These are phyloP conservation scores for Neofusicoccum sp. DNA, from an alignment of 2,329 filamentous ascomycete species.

Conservation along the genomic window DNA sequence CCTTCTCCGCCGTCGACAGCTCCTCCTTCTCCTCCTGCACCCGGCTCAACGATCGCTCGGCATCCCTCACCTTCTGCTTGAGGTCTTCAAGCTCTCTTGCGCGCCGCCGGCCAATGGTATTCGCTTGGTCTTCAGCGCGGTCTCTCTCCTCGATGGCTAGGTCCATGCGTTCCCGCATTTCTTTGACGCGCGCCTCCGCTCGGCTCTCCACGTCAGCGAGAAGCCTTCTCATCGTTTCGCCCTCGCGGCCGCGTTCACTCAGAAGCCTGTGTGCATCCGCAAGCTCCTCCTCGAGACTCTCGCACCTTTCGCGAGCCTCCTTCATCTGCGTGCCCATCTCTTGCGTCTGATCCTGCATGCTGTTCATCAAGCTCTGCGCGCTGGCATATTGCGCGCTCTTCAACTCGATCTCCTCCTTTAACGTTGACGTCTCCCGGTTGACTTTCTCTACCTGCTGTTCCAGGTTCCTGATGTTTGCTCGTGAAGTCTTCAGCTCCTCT, in stretches of 20 bases:
- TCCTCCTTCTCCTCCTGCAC: constrained; percentile 75
- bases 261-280: constrained; percentile 83
- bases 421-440: constrained; percentile 62
- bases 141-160: constrained; percentile 91
- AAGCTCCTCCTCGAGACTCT: constrained; percentile 88
- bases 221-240: constrained; percentile 89
- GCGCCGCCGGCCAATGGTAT: constrained; percentile 70
- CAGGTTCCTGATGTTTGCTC: constrained; percentile 64
- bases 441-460: constrained; percentile 72
- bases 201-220: constrained; percentile 82
- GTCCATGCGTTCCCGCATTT: constrained; percentile 87
- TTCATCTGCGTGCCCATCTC: constrained; percentile 91
- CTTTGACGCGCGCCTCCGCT: constrained; percentile 76
- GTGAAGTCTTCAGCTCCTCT: constrained; percentile 62
- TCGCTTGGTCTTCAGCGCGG: constrained; percentile 85
- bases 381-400: constrained; percentile 83
- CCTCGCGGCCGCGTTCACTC: constrained; percentile 83
- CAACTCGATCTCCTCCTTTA: constrained; percentile 78
- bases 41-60: constrained; percentile 72
- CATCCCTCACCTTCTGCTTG: constrained; percentile 72
- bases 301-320: constrained; percentile 76
- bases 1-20: constrained; percentile 68
- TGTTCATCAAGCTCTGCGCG: constrained; percentile 80
- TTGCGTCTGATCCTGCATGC: constrained; percentile 87
- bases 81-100: constrained; percentile 85